phyloP scores from a whole-genome alignment of 2,329 filamentous ascomycete genomes.

The Epichloe brachyelytri region DNA sequence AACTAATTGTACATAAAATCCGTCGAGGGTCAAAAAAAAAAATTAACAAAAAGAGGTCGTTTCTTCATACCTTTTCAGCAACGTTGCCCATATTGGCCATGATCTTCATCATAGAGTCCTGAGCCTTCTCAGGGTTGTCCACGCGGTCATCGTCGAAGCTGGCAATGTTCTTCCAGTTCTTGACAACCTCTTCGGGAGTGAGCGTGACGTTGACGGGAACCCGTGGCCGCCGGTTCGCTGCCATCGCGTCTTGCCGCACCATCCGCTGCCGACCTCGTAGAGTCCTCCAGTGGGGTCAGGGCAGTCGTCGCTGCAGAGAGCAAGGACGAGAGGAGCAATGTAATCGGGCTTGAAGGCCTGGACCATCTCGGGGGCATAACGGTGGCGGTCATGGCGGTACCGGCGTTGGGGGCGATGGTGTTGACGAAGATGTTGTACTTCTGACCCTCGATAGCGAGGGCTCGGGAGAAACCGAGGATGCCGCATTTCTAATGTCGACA shows the following conservation, averaged over 20 bases:
- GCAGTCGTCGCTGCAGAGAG: constrained; percentile 74
- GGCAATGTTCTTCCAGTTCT: constrained; percentile 64
- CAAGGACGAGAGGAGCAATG: constrained; percentile 82
- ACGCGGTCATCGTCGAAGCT: constrained; percentile 80
- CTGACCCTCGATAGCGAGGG: constrained; percentile 79
- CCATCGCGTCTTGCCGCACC: constrained; percentile 87
- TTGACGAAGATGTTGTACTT: constrained; percentile 99
- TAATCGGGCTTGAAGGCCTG: constrained; percentile 99
- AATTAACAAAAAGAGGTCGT: constrained; percentile 11
- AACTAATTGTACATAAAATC: constrained; percentile 10
- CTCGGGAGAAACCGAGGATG: constrained; percentile 90
- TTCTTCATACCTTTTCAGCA: constrained; percentile 47
- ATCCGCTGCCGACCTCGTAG: constrained; percentile 91
- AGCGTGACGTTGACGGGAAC: constrained; percentile 75
- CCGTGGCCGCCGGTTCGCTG: constrained; percentile 80
- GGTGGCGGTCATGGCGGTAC: constrained; percentile 86
- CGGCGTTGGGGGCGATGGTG: constrained; percentile 94
- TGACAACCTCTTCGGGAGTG: constrained; percentile 71
- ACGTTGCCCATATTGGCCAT: constrained; percentile 77
- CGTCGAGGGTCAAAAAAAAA: neutral
- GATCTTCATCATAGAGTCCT: constrained; percentile 64
- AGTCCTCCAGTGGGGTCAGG: constrained; percentile 76
- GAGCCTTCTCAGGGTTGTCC: constrained; percentile 70
- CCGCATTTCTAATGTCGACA: constrained; percentile 55
- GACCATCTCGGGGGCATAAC: constrained; percentile 96